Conservation (phyloP, 148 eudicot species). For the Salicornia ramosissima region DNA sequence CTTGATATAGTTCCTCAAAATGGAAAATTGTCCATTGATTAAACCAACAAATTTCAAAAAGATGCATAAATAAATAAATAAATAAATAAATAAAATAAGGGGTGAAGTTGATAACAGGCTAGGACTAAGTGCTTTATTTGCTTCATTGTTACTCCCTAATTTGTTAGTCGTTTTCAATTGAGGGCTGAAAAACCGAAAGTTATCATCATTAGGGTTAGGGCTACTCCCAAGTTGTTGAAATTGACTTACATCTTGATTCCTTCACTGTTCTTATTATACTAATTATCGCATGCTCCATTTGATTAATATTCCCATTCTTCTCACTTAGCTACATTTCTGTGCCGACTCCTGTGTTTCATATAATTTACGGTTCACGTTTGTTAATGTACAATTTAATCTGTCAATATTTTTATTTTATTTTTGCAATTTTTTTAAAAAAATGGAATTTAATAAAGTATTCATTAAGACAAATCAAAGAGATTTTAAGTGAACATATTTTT, state of each 20-base stretch:
- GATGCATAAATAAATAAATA: no score
- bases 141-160: neutral
- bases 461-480: no score
- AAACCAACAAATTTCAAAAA: no score
- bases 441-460: no score
- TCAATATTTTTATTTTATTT: no score
- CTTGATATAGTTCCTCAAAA: no score
- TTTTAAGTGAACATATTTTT: no score
- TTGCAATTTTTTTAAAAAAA: no score
- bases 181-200: neutral
- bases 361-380: no score
- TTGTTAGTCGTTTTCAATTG: slow-evolving; percentile 12
- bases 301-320: no score
- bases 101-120: neutral
- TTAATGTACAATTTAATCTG: no score
- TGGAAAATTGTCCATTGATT: no score
- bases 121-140: neutral
- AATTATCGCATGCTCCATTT: neutral
- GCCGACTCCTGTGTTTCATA: neutral
- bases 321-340: neutral
- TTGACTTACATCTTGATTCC: neutral
- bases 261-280: neutral
- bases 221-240: neutral
- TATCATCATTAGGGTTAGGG: neutral
- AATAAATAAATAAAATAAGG: neutral